Base-by-base conservation (phyloP, 208 protist species). In the Trypanosoma cruzi region DNA sequence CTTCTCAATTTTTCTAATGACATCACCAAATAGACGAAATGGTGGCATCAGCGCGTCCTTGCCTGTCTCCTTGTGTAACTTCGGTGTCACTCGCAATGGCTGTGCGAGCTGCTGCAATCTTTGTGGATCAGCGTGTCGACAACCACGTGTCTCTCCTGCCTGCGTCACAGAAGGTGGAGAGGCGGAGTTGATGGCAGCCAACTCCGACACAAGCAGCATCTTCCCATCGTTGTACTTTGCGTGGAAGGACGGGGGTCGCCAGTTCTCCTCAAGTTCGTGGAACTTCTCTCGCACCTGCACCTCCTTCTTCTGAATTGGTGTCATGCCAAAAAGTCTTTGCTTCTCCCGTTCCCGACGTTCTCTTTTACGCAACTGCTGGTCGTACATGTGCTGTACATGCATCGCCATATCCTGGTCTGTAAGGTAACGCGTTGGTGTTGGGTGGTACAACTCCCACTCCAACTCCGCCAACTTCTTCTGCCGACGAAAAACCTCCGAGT, bases 321-420 rank as follows among this genome's bases (percentile, higher is more conserved):
- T 42, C 36, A 75, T 42, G 36, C 81, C 84, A 32, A 88, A 81
- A 29, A 81, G 75, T n/a, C 56, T 42, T 24, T 79, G 65, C 22
- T 79, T 64, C 56, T 89, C 75, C 26, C 56, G 42, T 57, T 82
- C 71, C 29, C 83, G 81, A 18, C 70, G 54, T 8, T 63, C 60
- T n/a, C 71, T 71, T 20, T 75, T 66, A 18, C 73, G 82, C 34
- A 94, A 18, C 10, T 83, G 83, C 29, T 90, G 76, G 55, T 69
- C 77, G 78, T 95, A 93, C 40, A 95, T 68, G 37, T 81, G 86
- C 50, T 84, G 64, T 29, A 95, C 73, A 64, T 93, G 89, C 13
- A 56, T 48, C 36, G 73, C 44, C 57, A 93, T 53, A 53, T 82
- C 79, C 18, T 76, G 60, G 11, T 46, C 37, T 5, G 57, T 66